Evolutionary conservation across 1,284 basidiomycete genomes (phyloP).

Genomic region (Rhizoctonia solani): DNA sequence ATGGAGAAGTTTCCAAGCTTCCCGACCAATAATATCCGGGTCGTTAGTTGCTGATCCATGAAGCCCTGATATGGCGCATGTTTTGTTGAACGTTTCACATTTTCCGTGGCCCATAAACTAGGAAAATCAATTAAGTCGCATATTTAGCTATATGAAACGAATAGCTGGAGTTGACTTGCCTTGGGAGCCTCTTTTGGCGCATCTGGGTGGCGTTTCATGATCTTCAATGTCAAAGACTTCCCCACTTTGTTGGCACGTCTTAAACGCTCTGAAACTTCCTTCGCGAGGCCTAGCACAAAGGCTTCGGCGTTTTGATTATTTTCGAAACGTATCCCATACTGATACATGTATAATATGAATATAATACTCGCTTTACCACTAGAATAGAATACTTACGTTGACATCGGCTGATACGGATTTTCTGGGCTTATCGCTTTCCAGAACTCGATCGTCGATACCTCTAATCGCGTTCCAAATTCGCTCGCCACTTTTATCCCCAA

Average conservation of each 20-base stretch:
- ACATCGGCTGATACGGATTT: conserved; percentile 91
- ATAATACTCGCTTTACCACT: neutral
- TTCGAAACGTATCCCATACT: conserved; percentile 96
- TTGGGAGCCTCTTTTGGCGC: conserved; percentile 94
- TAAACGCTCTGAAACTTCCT: conserved; percentile 74
- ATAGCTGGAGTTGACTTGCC: conserved; percentile 50
- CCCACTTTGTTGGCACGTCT: conserved; percentile 70
- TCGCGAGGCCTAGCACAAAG: conserved; percentile 75
- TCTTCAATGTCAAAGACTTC: conserved; percentile 76
- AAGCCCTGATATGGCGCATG: conserved; percentile 60
- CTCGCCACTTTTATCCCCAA: conserved; percentile 84
- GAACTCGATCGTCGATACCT: conserved; percentile 77
- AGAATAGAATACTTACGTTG: conserved; percentile 62
- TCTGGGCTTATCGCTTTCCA: conserved; percentile 82
- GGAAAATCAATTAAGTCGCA: neutral
- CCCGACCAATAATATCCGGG: conserved; percentile 68
- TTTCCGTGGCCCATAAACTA: conserved; percentile 92
- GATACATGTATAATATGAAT: neutral
- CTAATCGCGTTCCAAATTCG: conserved; percentile 82
- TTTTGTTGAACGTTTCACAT: conserved; percentile 84
- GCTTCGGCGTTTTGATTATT: conserved; percentile 76
- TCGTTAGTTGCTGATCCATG: conserved; percentile 76
- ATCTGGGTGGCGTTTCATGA: conserved; percentile 81
- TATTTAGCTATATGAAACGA: neutral
- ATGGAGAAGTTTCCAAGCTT: conserved; percentile 76